Conservation (phyloP, 2,329 filamentous ascomycete species). For the Plenodomus biglobosus region DNA sequence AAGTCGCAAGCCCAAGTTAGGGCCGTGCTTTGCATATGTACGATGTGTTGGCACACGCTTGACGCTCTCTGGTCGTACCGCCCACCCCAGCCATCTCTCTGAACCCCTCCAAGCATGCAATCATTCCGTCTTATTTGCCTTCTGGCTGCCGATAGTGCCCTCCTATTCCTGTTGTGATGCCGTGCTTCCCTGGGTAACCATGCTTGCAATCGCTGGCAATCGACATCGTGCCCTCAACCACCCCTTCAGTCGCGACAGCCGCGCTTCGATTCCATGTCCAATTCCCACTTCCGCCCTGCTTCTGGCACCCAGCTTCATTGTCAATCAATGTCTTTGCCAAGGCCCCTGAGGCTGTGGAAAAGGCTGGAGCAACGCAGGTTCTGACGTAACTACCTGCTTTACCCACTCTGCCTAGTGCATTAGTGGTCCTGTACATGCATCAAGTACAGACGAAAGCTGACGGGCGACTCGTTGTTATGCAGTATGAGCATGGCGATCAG, state of each 20-base stretch:
- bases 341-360: conserved; percentile 27
- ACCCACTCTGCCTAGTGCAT: conserved; percentile 38
- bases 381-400: conserved; percentile 35
- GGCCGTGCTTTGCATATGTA: conserved; percentile 44
- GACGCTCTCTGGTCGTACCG: conserved; percentile 35
- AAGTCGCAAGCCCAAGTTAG: conserved; percentile 31
- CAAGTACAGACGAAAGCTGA: conserved; percentile 29
- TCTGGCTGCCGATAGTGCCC: conserved; percentile 29
- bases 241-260: conserved; percentile 42
- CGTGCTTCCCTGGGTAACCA: conserved; percentile 35
- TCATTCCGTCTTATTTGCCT: conserved; percentile 31
- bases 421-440: conserved; percentile 33
- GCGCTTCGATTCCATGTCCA: conserved; percentile 25
- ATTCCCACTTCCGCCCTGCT: neutral
- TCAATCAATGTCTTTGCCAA: conserved; percentile 24
- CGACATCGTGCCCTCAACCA: conserved; percentile 41
- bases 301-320: too few relatives aligned
- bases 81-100: conserved; percentile 39
- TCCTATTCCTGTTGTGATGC: conserved; percentile 39
- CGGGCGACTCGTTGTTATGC: conserved; percentile 30
- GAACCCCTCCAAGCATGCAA: conserved; percentile 41
- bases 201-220: conserved; percentile 35
- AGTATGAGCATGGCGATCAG: conserved; percentile 33
- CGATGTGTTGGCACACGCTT: conserved; percentile 19
- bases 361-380: conserved; percentile 34